Base-by-base conservation (phyloP, 768 basidiomycete species). In the Tephrocybe sp. region DNA sequence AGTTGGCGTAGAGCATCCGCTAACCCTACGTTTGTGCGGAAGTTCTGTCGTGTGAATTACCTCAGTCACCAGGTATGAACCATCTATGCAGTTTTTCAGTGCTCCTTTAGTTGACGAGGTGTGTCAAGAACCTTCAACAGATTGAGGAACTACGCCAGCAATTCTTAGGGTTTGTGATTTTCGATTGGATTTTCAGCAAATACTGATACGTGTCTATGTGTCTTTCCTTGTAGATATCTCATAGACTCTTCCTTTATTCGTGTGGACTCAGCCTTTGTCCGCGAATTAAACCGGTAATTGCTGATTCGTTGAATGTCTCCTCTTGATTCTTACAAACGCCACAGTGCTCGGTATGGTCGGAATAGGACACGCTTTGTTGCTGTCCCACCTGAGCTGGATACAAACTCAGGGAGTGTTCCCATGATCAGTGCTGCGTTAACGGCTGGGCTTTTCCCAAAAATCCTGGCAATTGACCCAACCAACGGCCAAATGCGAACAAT, bases 91-190 rank as follows among this genome's bases (percentile, higher is more conserved):
- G 41, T 9, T 4, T 19, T 34, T 24, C 21, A 18, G 22, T 24
- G 6, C 39, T 13, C 13, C 3, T 34, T 15, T 44, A 22, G 40
- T 53, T 25, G 24, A 45, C 18, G 18, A 21, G 4, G 18, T 9
- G 24, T 40, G 46, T 49, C 6, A 62, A 92, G 85, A 98, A 93
- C 63, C 72, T 99, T 42, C 86, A 92, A 69, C 93, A 97, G 68
- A 96, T 99, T 25, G 96, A 98, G 65, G 96, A 98, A 62, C 77
- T 98, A 28, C 84, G 95, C 24, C 92, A 94, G 61, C 96, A 99
- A 64, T 82, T 92, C 54, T 71, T 92, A 47, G 83, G 86, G 77
- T 89, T 24, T 35, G 31, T 28, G 44, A n/a, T 4, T 16, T 18
- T 16, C n/a, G 12, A 25, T 25, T 34, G 48, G 51, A 21, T 19